Evolutionary conservation across 805 yeast genomes (phyloP).

Genomic region (Scheffersomyces ergatensis): DNA sequence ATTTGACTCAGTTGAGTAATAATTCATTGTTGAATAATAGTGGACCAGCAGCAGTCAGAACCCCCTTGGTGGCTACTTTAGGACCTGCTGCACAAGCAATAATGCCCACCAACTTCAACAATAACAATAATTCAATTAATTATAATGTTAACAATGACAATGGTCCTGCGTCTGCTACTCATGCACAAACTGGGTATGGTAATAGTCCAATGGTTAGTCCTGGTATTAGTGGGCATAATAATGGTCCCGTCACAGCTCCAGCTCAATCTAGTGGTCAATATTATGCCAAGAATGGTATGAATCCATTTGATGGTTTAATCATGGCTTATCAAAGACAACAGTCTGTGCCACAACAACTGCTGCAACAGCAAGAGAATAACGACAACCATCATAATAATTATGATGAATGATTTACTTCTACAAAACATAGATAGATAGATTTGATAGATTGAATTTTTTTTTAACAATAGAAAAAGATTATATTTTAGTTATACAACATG

Average conservation of each 20-base stretch:
- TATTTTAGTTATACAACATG: no score
- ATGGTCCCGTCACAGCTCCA: slow-evolving; percentile 22
- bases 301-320: slow-evolving; percentile 39
- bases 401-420: neutral
- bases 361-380: neutral
- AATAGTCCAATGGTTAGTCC: slow-evolving; percentile 18
- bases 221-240: slow-evolving; percentile 2
- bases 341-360: slow-evolving; percentile 14
- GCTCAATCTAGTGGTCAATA: slow-evolving; percentile 30
- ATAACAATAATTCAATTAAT: neutral
- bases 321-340: slow-evolving; percentile 14
- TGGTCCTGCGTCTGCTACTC: neutral
- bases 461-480: no score
- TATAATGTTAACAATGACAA: slow-evolving; percentile 2
- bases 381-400: neutral
- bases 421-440: slow-evolving; percentile 1
- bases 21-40: slow-evolving; percentile 4
- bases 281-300: slow-evolving; percentile 33
- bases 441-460: no score
- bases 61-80: slow-evolving; percentile 23
- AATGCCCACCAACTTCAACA: slow-evolving; percentile 9
- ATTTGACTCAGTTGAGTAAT: slow-evolving; percentile 1
- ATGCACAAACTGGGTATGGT: neutral
- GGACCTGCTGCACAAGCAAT: slow-evolving; percentile 27
- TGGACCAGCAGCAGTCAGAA: slow-evolving; percentile 16